These are phyloP conservation scores for Chaetomium sp. DNA, from an alignment of 2,329 filamentous ascomycete species.

Conservation along the genomic window DNA sequence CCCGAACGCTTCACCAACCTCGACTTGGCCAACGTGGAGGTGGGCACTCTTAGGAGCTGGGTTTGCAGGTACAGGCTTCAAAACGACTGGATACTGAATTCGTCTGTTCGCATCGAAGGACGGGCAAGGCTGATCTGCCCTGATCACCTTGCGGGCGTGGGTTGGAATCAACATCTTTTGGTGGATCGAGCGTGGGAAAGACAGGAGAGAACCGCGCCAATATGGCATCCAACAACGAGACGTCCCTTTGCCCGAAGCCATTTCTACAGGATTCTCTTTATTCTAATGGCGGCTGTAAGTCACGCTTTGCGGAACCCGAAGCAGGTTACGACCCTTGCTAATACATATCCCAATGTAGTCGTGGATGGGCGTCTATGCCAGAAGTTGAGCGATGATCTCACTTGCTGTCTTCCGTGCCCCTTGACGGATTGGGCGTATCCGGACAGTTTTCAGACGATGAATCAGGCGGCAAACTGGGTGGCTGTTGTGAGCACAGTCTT, in stretches of 20 bases:
- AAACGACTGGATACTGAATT: background rate
- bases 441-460: constrained; percentile 53
- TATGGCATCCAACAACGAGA: constrained; percentile 8
- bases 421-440: constrained; percentile 69
- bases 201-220: background rate
- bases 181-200: too few species aligned
- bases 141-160: too few species aligned
- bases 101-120: background rate
- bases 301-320: background rate
- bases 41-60: constrained; percentile 5
- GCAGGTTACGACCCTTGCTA: background rate
- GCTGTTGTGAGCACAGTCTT: constrained; percentile 67
- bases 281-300: constrained; percentile 24
- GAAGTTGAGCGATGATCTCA: constrained; percentile 37
- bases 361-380: constrained; percentile 49
- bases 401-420: constrained; percentile 88
- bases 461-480: constrained; percentile 70
- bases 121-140: background rate
- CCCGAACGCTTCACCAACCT: too few species aligned
- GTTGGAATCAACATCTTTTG: too few species aligned
- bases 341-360: constrained; percentile 37
- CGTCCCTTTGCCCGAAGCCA: constrained; percentile 15
- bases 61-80: background rate
- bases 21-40: too few species aligned
- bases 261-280: constrained; percentile 18